Percentiles rank a stretch among this genome's conserved stretches.
Conservation (phyloP, 257 asterid species). For the Primulina eburnea region DNA sequence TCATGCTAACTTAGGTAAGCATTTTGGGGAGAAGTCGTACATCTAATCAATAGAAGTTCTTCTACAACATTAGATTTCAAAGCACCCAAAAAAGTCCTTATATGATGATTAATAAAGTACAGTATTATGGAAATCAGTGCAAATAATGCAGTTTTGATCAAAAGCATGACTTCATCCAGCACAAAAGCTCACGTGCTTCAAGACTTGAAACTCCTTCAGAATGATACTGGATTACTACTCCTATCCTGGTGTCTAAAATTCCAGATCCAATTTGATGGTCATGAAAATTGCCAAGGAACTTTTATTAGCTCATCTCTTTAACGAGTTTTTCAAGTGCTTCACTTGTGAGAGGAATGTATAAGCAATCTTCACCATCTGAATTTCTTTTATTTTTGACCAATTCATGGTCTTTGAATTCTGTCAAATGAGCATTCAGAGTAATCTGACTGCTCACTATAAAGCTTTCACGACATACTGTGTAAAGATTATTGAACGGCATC, state of each 20-base stretch:
- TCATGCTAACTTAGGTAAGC: too few relatives aligned
- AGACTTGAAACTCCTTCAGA: neutral
- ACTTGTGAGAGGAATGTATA: conserved; percentile 66
- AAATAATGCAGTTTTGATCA: neutral
- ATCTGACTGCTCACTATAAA: conserved; percentile 88
- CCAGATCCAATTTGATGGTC: neutral
- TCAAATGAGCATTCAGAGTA: conserved; percentile 83
- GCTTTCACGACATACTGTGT: conserved; percentile 74
- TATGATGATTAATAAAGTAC: too few relatives aligned
- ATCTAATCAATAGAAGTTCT: too few relatives aligned
- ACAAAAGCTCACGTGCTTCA: neutral
- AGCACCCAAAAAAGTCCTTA: too few relatives aligned
- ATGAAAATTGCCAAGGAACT: neutral
- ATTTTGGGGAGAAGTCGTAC: too few relatives aligned
- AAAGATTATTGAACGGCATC: conserved; percentile 69
- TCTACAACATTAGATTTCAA: too few relatives aligned
- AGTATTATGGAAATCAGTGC: too few relatives aligned
- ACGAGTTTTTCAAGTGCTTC: conserved; percentile 80
- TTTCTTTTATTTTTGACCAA: conserved; percentile 75
- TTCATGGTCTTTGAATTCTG: conserved; percentile 95
- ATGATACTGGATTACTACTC: neutral
- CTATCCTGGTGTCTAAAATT: neutral
- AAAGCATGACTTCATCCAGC: neutral
- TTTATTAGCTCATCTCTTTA: conserved; percentile 59
- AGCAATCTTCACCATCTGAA: conserved; percentile 81